Conservation (phyloP, 768 basidiomycete genomes). For the Podaxis sp. region DNA sequence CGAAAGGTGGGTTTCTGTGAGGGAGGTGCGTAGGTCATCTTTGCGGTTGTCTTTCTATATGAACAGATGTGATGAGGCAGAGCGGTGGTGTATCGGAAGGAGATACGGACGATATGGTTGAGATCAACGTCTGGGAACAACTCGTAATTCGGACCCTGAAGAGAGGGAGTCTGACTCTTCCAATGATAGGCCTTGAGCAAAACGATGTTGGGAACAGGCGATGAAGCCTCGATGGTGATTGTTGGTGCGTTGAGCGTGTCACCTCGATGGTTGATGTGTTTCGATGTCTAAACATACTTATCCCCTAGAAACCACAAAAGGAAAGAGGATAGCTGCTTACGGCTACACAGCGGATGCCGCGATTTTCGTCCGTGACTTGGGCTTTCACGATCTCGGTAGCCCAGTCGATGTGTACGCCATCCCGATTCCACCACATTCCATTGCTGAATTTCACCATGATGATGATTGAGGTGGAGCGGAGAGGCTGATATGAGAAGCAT, state of each 20-base stretch:
- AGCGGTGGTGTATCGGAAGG: neutral
- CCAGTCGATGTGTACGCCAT: constrained; percentile 28
- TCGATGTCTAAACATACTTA: constrained; percentile 20
- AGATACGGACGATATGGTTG: constrained; percentile 16
- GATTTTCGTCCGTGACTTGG: constrained; percentile 18
- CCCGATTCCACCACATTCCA: constrained; percentile 29
- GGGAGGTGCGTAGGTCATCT: constrained; percentile 19
- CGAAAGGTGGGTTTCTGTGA: constrained; percentile 21
- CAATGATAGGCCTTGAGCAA: constrained; percentile 33
- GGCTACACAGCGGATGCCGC: constrained; percentile 26
- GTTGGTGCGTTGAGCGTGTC: constrained; percentile 33
- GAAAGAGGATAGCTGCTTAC: constrained; percentile 17
- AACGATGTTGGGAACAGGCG: constrained; percentile 26
- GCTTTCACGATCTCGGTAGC: constrained; percentile 27
- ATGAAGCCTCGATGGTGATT: constrained; percentile 31
- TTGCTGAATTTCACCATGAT: constrained; percentile 31
- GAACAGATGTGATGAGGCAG: neutral
- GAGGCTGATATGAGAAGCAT: neutral
- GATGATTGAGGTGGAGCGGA: neutral
- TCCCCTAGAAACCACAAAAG: neutral
- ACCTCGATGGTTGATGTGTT: constrained; percentile 30
- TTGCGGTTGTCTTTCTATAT: constrained; percentile 10
- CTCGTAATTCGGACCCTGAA: constrained; percentile 27
- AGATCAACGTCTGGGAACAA: constrained; percentile 27
- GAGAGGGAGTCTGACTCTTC: constrained; percentile 21